Evolutionary conservation across 257 asterid species (phyloP).

Genomic region (Solanum corneliomulleri): DNA sequence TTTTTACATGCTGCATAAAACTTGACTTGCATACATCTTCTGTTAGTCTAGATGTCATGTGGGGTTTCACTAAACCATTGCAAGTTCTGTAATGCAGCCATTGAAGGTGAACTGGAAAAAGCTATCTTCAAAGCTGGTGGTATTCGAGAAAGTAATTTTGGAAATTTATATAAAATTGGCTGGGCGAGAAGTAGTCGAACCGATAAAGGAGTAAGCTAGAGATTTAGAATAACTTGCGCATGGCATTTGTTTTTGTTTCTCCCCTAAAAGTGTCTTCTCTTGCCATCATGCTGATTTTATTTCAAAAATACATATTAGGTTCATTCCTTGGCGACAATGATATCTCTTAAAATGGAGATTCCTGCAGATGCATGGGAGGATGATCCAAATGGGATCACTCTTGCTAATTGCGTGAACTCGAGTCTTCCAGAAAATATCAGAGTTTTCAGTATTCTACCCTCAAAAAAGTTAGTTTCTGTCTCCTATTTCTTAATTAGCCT

Average conservation of each 20-base stretch:
- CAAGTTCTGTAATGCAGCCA: slow-evolving; percentile 39
- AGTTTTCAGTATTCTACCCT: slow-evolving; percentile 88
- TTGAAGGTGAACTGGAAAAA: slow-evolving; percentile 87
- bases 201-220: slow-evolving; percentile 81
- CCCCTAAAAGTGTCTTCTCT: background rate
- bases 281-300: slow-evolving; percentile 1
- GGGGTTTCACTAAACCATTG: slow-evolving; percentile 20
- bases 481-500: background rate
- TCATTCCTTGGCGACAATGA: slow-evolving; percentile 88
- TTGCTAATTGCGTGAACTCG: slow-evolving; percentile 52
- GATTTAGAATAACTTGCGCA: background rate
- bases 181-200: slow-evolving; percentile 99
- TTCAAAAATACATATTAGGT: slow-evolving; percentile 38
- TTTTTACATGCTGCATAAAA: background rate
- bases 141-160: slow-evolving; percentile 77
- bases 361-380: slow-evolving; percentile 82
- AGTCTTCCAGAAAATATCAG: slow-evolving; percentile 63
- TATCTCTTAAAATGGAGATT: slow-evolving; percentile 87
- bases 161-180: slow-evolving; percentile 69
- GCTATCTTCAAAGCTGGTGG: slow-evolving; percentile 89
- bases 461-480: slow-evolving; percentile 46
- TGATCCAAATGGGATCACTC: slow-evolving; percentile 75
- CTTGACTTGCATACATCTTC: background rate
- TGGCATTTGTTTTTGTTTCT: background rate
- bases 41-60: slow-evolving; percentile 1